Conservation (phyloP, 495 filamentous ascomycete genomes). For the Aspergillus saccharolyticus region DNA sequence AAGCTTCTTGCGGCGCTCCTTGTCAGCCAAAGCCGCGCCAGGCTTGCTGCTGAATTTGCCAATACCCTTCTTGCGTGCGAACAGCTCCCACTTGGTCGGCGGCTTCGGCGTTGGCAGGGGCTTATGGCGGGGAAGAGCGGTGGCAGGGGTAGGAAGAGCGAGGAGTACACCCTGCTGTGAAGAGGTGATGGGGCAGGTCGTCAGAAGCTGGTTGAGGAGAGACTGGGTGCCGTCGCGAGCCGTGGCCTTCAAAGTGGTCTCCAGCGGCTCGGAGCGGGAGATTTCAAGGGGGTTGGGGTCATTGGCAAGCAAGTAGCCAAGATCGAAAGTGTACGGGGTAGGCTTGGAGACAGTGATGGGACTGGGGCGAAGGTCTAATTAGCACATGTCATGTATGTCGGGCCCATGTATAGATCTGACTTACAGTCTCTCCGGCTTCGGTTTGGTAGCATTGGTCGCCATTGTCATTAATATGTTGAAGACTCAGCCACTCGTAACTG, state of each 20-base stretch:
- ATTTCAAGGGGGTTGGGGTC: constrained; percentile 75
- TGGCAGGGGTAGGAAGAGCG: constrained; percentile 63
- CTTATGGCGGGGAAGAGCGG: constrained; percentile 80
- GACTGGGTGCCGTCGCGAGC: constrained; percentile 85
- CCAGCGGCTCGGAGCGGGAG: constrained; percentile 30
- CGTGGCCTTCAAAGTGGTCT: constrained; percentile 52
- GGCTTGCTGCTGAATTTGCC: constrained; percentile 44
- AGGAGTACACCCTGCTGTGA: constrained; percentile 65
- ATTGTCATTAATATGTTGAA: constrained; percentile 11
- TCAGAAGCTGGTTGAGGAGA: constrained; percentile 84
- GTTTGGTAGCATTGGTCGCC: constrained; percentile 22
- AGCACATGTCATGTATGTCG: constrained; percentile 1
- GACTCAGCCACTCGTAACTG: not conserved
- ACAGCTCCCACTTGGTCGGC: constrained; percentile 89
- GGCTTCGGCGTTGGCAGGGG: constrained; percentile 72
- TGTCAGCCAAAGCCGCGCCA: constrained; percentile 39
- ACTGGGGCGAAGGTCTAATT: constrained; percentile 22
- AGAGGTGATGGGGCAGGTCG: constrained; percentile 70
- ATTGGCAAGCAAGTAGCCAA: constrained; percentile 74
- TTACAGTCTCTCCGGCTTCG: constrained; percentile 43
- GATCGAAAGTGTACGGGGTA: constrained; percentile 87
- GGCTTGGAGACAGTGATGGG: constrained; percentile 70
- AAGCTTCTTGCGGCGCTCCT: constrained; percentile 70
- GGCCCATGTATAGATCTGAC: constrained; percentile 8
- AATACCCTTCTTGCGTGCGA: constrained; percentile 95